A percentile compares a stretch with the other conserved stretches of the same genome.
phyloP scores from a whole-genome alignment of 805 yeast genomes.

The Ogataea siamensis region DNA sequence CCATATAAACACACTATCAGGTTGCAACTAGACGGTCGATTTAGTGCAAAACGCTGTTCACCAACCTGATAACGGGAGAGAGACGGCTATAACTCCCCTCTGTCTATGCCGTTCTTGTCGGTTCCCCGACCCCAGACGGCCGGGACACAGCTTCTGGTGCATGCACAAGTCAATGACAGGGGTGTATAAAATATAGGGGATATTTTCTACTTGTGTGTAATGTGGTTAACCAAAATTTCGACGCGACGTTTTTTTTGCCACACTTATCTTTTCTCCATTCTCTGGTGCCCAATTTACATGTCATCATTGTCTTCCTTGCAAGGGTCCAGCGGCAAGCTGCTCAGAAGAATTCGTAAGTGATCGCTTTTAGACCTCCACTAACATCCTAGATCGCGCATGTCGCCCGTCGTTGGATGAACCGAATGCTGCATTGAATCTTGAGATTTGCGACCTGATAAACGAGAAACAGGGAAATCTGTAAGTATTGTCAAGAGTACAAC shows the following conservation, averaged over 20 bases:
- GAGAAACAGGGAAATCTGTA: constrained; percentile 80
- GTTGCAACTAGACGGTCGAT: too few species aligned
- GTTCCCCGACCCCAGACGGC: too few species aligned
- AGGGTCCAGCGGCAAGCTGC: constrained; percentile 37
- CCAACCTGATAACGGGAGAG: too few species aligned
- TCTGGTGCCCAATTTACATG: constrained; percentile 17
- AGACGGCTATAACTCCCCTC: too few species aligned
- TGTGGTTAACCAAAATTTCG: too few species aligned
- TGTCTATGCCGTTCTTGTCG: too few species aligned
- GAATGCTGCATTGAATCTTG: constrained; percentile 81
- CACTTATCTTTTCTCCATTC: constrained; percentile 9
- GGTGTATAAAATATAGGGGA: too few species aligned
- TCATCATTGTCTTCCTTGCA: constrained; percentile 33
- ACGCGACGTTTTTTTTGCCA: constrained; percentile 14
- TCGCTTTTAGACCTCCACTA: background rate
- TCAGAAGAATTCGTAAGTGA: constrained; percentile 37
- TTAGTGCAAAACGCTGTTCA: too few species aligned
- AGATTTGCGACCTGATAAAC: constrained; percentile 90
- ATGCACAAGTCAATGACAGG: too few species aligned
- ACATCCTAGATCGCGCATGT: constrained; percentile 70
- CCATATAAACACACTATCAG: too few species aligned
- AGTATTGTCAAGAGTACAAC: constrained; percentile 14
- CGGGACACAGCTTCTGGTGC: too few species aligned
- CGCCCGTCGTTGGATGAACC: constrained; percentile 82
- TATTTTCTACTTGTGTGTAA: too few species aligned